phyloP scores from a whole-genome alignment of 164 flowering plant species.

The Euptelea pleiosperma region DNA sequence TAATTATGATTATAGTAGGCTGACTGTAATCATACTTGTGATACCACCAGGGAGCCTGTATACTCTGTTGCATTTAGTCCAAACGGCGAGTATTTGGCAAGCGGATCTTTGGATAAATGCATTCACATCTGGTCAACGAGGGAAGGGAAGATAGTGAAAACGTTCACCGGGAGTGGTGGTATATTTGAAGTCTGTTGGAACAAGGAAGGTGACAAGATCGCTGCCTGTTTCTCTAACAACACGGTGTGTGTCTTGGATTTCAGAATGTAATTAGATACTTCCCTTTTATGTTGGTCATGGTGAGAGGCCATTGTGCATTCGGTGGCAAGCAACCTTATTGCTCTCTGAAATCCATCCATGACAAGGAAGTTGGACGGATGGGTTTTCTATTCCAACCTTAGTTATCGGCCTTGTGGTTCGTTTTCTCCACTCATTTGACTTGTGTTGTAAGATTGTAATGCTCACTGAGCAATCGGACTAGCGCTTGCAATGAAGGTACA shows the following conservation, averaged over 20 bases:
- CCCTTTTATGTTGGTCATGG: not conserved
- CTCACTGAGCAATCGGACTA: too few species aligned
- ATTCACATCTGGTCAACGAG: constrained; percentile 83
- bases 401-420: too few species aligned
- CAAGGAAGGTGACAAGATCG: constrained; percentile 86
- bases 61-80: constrained; percentile 96
- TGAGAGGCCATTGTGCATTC: too few species aligned
- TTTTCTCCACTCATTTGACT: too few species aligned
- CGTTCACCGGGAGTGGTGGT: constrained; percentile 79
- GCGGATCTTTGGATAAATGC: constrained; percentile 83
- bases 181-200: constrained; percentile 98
- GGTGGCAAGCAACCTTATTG: too few species aligned
- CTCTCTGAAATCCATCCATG: too few species aligned
- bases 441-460: too few species aligned
- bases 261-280: constrained; percentile 46
- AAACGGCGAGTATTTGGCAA: constrained; percentile 79
- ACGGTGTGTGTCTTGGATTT: constrained; percentile 83
- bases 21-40: too few species aligned
- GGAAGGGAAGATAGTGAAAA: constrained; percentile 78
- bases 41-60: constrained; percentile 94
- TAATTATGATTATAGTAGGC: too few species aligned
- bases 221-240: constrained; percentile 84
- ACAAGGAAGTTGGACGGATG: too few species aligned
- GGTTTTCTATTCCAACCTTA: too few species aligned
- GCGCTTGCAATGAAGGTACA: too few species aligned